phyloP scores from a whole-genome alignment of 352 stramenopile species.

The Globisporangium cederbergense region DNA sequence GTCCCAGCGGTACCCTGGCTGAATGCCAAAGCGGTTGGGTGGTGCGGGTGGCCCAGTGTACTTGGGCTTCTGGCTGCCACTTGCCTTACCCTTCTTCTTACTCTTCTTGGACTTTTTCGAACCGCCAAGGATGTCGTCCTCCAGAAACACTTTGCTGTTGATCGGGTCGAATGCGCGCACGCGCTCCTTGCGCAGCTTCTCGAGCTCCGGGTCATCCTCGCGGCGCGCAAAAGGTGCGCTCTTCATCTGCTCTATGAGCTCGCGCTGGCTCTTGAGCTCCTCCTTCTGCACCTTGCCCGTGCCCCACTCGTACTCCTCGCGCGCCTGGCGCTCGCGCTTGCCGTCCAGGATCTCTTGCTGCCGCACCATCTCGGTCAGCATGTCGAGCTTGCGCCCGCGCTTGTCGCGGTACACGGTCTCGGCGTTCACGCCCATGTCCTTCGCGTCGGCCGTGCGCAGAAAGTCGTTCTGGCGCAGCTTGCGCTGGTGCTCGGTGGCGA shows the following conservation, averaged over 20 bases:
- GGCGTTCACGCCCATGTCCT: slow-evolving; percentile 70
- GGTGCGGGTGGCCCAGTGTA: slow-evolving; percentile 72
- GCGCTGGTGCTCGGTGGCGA: slow-evolving; percentile 52
- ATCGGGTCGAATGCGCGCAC: slow-evolving; percentile 77
- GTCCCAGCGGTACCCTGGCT: slow-evolving; percentile 98
- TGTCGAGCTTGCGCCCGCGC: slow-evolving; percentile 79
- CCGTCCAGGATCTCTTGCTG: slow-evolving; percentile 78
- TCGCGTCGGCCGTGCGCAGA: slow-evolving; percentile 39
- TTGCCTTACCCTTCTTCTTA: slow-evolving; percentile 40
- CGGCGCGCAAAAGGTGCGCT: slow-evolving; percentile 58
- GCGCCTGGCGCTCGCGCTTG: slow-evolving; percentile 71
- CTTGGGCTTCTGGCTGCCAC: slow-evolving; percentile 40
- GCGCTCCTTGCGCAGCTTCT: slow-evolving; percentile 50
- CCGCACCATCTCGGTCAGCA: slow-evolving; percentile 81
- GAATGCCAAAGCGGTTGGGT: slow-evolving; percentile 87
- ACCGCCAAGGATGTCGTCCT: slow-evolving; percentile 36
- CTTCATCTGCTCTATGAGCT: slow-evolving; percentile 68
- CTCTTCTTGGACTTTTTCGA: slow-evolving; percentile 37
- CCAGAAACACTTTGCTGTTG: slow-evolving; percentile 71
- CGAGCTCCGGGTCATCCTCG: slow-evolving; percentile 69
- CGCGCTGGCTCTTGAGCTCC: slow-evolving; percentile 48
- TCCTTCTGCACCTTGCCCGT: slow-evolving; percentile 81
- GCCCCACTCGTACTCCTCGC: slow-evolving; percentile 82
- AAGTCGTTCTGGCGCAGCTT: slow-evolving; percentile 54
- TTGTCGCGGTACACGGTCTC: slow-evolving; percentile 86